Evolutionary conservation across 2,329 filamentous ascomycete species (phyloP), one percentile per base, ranked within the genome.

Genomic region (Colletotrichum coccodes): DNA sequence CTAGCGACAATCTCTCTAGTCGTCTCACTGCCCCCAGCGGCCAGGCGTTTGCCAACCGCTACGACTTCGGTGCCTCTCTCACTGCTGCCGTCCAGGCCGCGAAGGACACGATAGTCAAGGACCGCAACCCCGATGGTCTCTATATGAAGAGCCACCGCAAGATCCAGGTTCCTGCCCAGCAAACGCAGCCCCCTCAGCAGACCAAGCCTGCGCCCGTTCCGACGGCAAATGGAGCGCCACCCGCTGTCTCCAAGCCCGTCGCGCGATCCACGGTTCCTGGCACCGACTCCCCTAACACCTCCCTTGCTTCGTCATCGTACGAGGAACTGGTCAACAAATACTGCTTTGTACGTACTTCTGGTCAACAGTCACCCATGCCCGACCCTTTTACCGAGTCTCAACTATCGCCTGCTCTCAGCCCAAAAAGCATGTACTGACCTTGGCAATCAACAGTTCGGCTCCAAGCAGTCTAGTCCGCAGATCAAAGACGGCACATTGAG

Each of bases 301-400:
- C 81, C 76, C 91, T 97, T 73, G 89, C 95, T 70, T 97, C 94
- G 72, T 91, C 94, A 70, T 95, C 95, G 69, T 98, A 99, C 80
- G 94, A 97, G 82, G 96, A 99, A 83, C 89, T 99, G 73, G 92
- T 99, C 81, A 95, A 97, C 86, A 98, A 97, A 86, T 99, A 97
- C 87, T 99, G 96, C 88, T 99, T 98, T 90, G 95, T 98, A 95
- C 90, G 95, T 97, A 87, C 87, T 78, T 81, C 81, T 73, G 78
- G 79, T 74, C 73, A 76, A 60, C 75, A 75, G 40, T 75, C 76
- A 75, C 72, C 74, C 72, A 60, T 63, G 68, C 70, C 57, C 57
- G 68, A 64, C 68, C 70, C 57, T 62, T 60, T 59, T 47, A 49
- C 42, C 60, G 54, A 56, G 65, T 40, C 72, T 71, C 73, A 56